Base-by-base conservation (phyloP, 2,329 filamentous ascomycete species). In the Balansia obtecta region DNA sequence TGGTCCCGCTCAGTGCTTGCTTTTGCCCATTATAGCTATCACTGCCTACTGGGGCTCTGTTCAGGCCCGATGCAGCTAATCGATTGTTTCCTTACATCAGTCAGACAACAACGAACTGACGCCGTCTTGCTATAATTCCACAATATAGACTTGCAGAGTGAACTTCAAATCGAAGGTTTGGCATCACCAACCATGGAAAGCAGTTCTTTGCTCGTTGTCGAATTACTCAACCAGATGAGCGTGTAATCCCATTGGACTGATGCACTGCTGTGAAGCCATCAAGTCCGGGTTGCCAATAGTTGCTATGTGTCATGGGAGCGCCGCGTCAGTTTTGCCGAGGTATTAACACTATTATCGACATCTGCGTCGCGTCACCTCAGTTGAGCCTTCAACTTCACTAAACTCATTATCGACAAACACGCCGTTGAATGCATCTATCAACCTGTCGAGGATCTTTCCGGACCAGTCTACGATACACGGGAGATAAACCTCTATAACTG, bases 401-500 rank as follows among this genome's bases (percentile, higher is more conserved):
- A 12, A 65, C 56, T 44, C 64, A 65, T 11, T 48, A 40, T 46
- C 64, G 57, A 30, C 63, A 57, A 2, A 64, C 53, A 38, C 65
- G 58, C 12, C 7, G 86, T 67, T 58, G 94, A 73, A 73, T 3
- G 86, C 83, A 62, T 93, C 87, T 48, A 77, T 75, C 37, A 80
- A 73, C 58, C 62, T 86, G 63, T 91, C 84, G 66, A 97, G 98
- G 49, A 98, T 89, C 67, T 97, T 98, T 62, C 90, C 85, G 60
- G 82, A 93, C 42, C 85, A 79, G 61, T 98, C 91, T 96, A 58
- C 91, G 83, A 67, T 88, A 97, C 2, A 75, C 74, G 11, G 89
- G 90, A 13, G 86, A 90, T 54, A 93, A 80, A 30, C 85, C 86
- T 46, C 72, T 69, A 57, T 79, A 83, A 50, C 69, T 74, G 44